Conservation (phyloP, 148 eudicot genomes). For the Chenopodium formosanum region DNA sequence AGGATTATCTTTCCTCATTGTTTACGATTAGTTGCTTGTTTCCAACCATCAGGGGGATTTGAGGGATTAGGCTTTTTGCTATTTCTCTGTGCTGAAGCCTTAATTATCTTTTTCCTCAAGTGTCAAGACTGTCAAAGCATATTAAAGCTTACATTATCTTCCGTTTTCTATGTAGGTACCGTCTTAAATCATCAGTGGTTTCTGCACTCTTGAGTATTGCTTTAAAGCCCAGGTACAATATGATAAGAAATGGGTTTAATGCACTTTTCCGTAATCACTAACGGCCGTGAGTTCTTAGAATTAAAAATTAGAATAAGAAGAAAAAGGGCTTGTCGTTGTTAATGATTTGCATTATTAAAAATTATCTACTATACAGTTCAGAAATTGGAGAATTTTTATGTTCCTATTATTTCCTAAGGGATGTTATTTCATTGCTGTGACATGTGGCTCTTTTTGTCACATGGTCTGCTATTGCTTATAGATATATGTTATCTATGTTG, state of each 20-base stretch:
- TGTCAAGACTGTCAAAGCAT: background rate
- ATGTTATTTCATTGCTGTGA: background rate
- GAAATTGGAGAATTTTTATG: background rate
- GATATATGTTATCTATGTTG: background rate
- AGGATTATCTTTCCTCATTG: background rate
- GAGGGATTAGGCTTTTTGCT: background rate
- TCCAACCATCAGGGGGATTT: background rate
- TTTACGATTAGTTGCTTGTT: background rate
- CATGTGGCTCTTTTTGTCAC: background rate
- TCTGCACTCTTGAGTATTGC: constrained; percentile 49
- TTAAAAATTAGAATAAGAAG: constrained; percentile 6
- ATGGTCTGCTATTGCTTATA: background rate
- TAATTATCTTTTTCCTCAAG: no score
- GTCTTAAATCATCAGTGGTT: constrained; percentile 60
- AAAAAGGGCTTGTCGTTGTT: background rate
- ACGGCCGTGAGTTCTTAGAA: background rate
- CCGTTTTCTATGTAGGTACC: constrained; percentile 45
- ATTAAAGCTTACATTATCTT: background rate
- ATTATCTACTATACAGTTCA: background rate
- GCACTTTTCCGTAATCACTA: background rate
- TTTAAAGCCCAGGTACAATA: constrained; percentile 47
- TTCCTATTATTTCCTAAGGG: background rate
- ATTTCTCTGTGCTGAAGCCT: background rate
- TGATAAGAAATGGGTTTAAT: background rate
- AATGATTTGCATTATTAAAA: background rate